Evolutionary conservation across 495 filamentous ascomycete genomes (phyloP), one percentile per base, ranked within the genome.

Genomic region (Xylaria telfairii): DNA sequence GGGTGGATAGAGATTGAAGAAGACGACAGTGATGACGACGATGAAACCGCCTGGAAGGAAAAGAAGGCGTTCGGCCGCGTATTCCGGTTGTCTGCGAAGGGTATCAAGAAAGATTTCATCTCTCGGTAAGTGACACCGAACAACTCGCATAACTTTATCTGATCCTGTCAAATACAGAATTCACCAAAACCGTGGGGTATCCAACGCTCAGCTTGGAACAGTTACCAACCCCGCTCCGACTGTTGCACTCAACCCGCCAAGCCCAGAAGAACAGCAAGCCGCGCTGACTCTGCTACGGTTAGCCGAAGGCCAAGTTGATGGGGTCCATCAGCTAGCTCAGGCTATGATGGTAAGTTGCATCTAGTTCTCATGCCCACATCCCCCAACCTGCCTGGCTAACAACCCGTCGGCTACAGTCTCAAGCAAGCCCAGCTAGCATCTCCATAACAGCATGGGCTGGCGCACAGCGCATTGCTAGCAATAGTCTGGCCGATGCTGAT

Each of bases 91-190:
- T 88, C 91, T 0, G 91, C 90, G 74, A 84, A 84, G 71, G 93
- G 93, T 44, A 87, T 97, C 80, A 91, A 92, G 78, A 82, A 91
- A 17, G 92, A 96, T 76, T 97, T 97, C 73, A 82, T 91, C 53
- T 78, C 82, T 32, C 81, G 82, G 85, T 85, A 83, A 80, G 83
- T 77, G 47, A 37, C 21, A 39, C 44, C 26, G 39, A 30, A 56
- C 37, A 54, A 42, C 26, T 54, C 26, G 57, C 19, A 2, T 26
- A 32, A 65, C 6, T 47, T 63, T 53, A 66, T 10, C 37, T 39
- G 71, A 68, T 62, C 72, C 75, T 64, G 71, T 68, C 37, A 15
- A 46, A 34, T 64, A 2, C 21, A 84, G 83, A 60, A 67, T 77
- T 53, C 80, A 75, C n/a, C 60, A 71, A 42, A 79, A 78, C n/a